Evolutionary conservation across 2,329 filamentous ascomycete genomes (phyloP).

Genomic region (Exophiala aquamarina): DNA sequence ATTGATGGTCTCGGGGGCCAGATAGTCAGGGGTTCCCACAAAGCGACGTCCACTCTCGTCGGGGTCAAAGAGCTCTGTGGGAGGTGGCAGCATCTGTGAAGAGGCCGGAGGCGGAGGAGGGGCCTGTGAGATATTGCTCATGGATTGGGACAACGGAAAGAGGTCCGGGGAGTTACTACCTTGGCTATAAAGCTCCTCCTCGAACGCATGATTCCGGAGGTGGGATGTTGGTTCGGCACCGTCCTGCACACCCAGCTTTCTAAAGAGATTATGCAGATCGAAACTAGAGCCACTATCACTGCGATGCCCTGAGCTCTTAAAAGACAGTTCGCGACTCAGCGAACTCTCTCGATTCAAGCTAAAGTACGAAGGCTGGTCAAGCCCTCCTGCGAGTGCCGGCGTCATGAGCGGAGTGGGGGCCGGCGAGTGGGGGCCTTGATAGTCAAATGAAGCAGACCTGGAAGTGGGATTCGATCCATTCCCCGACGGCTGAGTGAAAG

Average conservation of each 20-base stretch:
- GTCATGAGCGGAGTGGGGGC: constrained; percentile 83
- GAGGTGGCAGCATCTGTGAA: constrained; percentile 82
- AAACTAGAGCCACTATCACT: constrained; percentile 89
- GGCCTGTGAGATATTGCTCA: constrained; percentile 48
- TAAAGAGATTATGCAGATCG: constrained; percentile 77
- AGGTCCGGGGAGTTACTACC: constrained; percentile 76
- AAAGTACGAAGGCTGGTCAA: constrained; percentile 92
- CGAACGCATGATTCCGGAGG: constrained; percentile 60
- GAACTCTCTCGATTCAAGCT: constrained; percentile 65
- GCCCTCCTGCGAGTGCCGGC: constrained; percentile 65
- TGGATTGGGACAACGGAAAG: constrained; percentile 61
- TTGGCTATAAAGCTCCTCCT: constrained; percentile 73
- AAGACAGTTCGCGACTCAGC: constrained; percentile 60
- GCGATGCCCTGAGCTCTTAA: constrained; percentile 74
- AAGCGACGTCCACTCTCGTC: constrained; percentile 91
- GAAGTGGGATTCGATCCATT: constrained; percentile 87
- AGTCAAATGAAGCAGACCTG: constrained; percentile 88
- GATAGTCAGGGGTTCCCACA: constrained; percentile 94
- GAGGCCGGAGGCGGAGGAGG: constrained; percentile 43
- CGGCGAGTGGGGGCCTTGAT: constrained; percentile 75
- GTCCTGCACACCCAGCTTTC: constrained; percentile 73
- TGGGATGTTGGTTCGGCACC: constrained; percentile 44
- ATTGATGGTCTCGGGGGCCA: constrained; percentile 94
- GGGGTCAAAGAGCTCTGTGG: constrained; percentile 91
- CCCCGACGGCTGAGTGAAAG: constrained; percentile 74